These are phyloP conservation scores for Coriaria nepalensis DNA, from an alignment of 306 rosid genomes.

Conservation along the genomic window DNA sequence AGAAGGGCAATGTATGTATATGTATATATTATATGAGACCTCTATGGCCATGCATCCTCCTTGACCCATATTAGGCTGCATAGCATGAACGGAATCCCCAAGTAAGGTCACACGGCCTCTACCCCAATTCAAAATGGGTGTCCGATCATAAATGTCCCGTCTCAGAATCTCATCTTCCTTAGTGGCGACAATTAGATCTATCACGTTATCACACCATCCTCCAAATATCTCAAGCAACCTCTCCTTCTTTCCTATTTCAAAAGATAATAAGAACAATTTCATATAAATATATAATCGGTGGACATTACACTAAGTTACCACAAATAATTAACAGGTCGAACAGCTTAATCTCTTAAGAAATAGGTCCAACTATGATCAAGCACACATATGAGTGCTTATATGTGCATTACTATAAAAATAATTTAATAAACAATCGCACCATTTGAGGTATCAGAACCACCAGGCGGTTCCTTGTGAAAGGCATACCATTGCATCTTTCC, in stretches of 20 bases:
- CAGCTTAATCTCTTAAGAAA: too few species aligned
- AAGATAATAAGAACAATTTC: neutral
- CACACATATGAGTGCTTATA: too few species aligned
- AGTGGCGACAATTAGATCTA: constrained; percentile 63
- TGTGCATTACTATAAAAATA: neutral
- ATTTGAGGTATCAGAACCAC: constrained; percentile 51
- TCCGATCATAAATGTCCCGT: constrained; percentile 81
- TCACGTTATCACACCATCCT: constrained; percentile 91
- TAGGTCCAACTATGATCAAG: too few species aligned
- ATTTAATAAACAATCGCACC: constrained; percentile 32
- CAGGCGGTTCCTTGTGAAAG: constrained; percentile 67
- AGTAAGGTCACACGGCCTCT: constrained; percentile 84
- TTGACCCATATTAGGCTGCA: constrained; percentile 99
- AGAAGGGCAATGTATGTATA: neutral
- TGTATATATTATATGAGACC: constrained; percentile 19
- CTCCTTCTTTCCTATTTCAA: constrained; percentile 55
- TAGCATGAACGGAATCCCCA: constrained; percentile 96
- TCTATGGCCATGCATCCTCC: constrained; percentile 99
- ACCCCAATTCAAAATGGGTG: constrained; percentile 78
- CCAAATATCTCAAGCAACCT: constrained; percentile 62
- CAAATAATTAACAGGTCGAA: too few species aligned
- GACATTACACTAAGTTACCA: too few species aligned
- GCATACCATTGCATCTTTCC: constrained; percentile 99
- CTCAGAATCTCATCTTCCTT: constrained; percentile 83
- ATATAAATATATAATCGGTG: neutral